Conservation (phyloP, 768 basidiomycete genomes). For the Gloeopeniophorella convolvens region DNA sequence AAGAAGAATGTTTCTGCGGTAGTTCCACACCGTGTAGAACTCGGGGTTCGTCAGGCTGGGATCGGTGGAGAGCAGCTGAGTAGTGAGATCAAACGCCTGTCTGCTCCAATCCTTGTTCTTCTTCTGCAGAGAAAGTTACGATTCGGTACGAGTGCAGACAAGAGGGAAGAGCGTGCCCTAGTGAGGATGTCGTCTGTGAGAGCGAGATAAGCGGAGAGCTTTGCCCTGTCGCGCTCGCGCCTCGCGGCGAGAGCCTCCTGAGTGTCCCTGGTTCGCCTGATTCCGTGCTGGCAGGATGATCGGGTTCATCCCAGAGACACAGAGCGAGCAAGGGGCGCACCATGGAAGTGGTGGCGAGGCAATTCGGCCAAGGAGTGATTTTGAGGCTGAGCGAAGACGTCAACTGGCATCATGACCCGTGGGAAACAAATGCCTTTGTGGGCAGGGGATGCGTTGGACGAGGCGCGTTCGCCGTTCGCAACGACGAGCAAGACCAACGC, state of each 20-base stretch:
- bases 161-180: slow-evolving; percentile 41
- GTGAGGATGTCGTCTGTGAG: slow-evolving; percentile 58
- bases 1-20: slow-evolving; percentile 72
- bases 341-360: too few species aligned
- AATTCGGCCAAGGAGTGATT: not conserved
- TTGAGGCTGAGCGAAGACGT: not conserved
- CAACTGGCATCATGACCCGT: not conserved
- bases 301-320: too few species aligned
- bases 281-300: slow-evolving; percentile 61
- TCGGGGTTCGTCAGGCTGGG: slow-evolving; percentile 63
- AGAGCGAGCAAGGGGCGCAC: too few species aligned
- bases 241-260: slow-evolving; percentile 58
- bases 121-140: slow-evolving; percentile 46
- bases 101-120: slow-evolving; percentile 56
- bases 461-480: not conserved
- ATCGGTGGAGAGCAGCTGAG: slow-evolving; percentile 56
- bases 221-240: slow-evolving; percentile 62
- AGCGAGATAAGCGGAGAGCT: slow-evolving; percentile 69
- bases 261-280: slow-evolving; percentile 56
- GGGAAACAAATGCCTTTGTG: not conserved
- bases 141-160: slow-evolving; percentile 8
- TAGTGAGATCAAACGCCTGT: slow-evolving; percentile 76
- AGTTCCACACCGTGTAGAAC: slow-evolving; percentile 96
- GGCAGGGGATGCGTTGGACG: not conserved
- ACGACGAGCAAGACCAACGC: too few species aligned